phyloP scores from a whole-genome alignment of 2,329 filamentous ascomycete species.

The Arthrobotrys iridis region DNA sequence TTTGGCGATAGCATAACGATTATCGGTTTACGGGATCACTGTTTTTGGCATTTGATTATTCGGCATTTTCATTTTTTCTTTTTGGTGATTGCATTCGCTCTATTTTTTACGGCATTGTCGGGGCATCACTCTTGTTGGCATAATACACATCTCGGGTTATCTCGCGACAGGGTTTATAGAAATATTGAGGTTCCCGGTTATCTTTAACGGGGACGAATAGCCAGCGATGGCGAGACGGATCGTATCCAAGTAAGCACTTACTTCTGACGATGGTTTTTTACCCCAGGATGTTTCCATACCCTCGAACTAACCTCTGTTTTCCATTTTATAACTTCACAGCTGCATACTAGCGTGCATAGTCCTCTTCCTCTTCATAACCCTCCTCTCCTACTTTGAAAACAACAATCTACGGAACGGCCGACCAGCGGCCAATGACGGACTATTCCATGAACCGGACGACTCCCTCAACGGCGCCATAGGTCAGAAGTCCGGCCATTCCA shows the following conservation, averaged over 20 bases:
- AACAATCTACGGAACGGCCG: not conserved
- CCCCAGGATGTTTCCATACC: not conserved
- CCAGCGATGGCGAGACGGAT: conserved; percentile 48
- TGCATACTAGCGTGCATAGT: conserved; percentile 54
- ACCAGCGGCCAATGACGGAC: conserved; percentile 14
- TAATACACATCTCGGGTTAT: too few relatives aligned
- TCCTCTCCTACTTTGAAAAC: conserved; percentile 55
- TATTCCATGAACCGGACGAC: conserved; percentile 51
- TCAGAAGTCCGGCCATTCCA: conserved; percentile 50
- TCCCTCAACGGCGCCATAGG: conserved; percentile 53
- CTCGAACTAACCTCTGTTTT: not conserved
- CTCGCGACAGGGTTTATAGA: not conserved
- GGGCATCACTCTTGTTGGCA: too few relatives aligned
- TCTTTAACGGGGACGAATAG: conserved; percentile 8
- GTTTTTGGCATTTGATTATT: not conserved
- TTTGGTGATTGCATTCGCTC: too few relatives aligned
- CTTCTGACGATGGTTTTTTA: not conserved
- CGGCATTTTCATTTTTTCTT: not conserved
- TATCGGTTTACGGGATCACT: not conserved
- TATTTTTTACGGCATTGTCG: too few relatives aligned
- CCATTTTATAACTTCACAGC: too few relatives aligned
- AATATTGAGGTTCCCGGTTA: not conserved
- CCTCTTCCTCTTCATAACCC: conserved; percentile 56
- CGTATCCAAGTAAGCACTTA: conserved; percentile 42
- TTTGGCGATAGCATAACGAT: conserved; percentile 4